Percentiles rank a stretch among this genome's conserved stretches.
Conservation (phyloP, 1,284 basidiomycete genomes). For the Volvariella volvacea region DNA sequence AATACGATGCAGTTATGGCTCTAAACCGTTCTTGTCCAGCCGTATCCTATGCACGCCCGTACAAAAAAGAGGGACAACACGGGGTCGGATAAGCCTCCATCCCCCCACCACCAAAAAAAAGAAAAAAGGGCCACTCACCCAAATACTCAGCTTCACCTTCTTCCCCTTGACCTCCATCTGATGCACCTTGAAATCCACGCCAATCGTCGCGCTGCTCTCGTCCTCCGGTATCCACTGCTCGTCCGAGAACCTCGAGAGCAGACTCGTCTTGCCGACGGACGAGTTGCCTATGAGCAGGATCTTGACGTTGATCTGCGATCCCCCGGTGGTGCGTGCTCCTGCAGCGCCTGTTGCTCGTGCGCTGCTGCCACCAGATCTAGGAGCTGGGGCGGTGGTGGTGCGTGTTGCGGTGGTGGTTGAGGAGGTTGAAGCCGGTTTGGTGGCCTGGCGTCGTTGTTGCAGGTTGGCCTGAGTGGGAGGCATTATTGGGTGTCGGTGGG, state of each 20-base stretch:
- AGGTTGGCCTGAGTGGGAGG: too few species aligned
- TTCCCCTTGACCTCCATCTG: conserved; percentile 78
- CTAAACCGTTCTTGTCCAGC: conserved; percentile 89
- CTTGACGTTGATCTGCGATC: conserved; percentile 54
- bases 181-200: conserved; percentile 70
- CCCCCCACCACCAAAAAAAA: not conserved
- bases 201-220: conserved; percentile 93
- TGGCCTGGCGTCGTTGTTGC: too few species aligned
- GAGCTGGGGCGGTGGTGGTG: too few species aligned
- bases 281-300: conserved; percentile 81
- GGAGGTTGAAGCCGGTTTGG: too few species aligned
- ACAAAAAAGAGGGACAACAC: conserved; percentile 4
- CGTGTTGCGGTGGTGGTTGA: too few species aligned
- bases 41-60: conserved; percentile 82
- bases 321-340: too few species aligned
- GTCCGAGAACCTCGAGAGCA: conserved; percentile 92
- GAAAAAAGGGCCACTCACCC: conserved; percentile 40
- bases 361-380: too few species aligned
- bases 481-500: too few species aligned
- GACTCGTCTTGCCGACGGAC: conserved; percentile 87
- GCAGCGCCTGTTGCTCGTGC: too few species aligned
- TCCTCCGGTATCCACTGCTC: conserved; percentile 95
- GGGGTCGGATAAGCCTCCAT: not conserved
- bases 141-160: conserved; percentile 78
- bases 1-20: conserved; percentile 89